Evolutionary conservation across 2,329 filamentous ascomycete genomes (phyloP).

Genomic region (Tolypocladium inflatum): DNA sequence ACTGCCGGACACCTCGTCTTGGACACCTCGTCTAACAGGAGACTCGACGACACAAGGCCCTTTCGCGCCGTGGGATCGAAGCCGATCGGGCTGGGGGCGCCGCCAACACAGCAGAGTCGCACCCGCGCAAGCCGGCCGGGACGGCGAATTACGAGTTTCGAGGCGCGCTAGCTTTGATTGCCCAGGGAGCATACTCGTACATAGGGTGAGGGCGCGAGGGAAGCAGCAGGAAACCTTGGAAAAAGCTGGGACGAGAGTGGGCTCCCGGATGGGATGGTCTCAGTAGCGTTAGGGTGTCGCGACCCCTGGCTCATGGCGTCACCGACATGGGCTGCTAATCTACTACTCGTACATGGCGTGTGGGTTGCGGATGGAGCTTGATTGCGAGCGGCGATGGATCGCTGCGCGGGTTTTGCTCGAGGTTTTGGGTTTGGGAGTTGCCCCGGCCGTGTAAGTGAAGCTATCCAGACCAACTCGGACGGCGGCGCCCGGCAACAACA

Average conservation of each 20-base stretch:
- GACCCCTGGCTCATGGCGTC: slow-evolving; percentile 14
- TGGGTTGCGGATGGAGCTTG: too few species aligned
- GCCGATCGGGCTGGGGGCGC: background rate
- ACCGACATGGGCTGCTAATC: slow-evolving; percentile 1
- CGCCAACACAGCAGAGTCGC: background rate
- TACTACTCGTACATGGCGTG: background rate
- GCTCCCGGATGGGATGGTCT: background rate
- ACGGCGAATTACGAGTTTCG: background rate
- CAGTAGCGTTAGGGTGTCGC: background rate
- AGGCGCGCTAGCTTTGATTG: background rate
- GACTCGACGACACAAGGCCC: background rate
- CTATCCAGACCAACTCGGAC: background rate
- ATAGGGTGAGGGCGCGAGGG: too few species aligned
- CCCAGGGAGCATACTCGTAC: too few species aligned
- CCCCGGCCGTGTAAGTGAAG: background rate
- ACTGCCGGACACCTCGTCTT: too few species aligned
- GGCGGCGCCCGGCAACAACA: background rate
- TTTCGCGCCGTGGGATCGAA: background rate
- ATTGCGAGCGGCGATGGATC: too few species aligned
- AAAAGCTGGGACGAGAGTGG: background rate
- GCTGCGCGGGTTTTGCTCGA: too few species aligned
- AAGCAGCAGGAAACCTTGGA: background rate
- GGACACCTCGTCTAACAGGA: background rate
- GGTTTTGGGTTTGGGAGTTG: background rate
- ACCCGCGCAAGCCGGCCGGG: background rate